Percentiles rank a stretch among this genome's conserved stretches.
Conservation (phyloP, 2,329 filamentous ascomycete species). For the Aspergillus versicolor region DNA sequence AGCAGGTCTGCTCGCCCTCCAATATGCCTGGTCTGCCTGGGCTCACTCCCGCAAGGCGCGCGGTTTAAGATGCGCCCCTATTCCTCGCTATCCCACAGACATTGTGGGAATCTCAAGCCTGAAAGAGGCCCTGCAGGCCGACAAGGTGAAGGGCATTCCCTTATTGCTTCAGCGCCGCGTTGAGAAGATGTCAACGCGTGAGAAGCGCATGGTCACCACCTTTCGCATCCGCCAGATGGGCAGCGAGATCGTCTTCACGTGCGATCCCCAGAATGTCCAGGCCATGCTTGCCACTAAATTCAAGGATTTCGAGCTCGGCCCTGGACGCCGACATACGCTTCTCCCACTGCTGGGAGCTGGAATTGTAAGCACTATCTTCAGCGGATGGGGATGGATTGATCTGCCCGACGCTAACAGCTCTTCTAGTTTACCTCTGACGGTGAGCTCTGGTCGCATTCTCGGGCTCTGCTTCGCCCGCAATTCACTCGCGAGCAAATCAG, state of each 20-base stretch:
- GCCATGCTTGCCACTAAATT: conserved; percentile 83
- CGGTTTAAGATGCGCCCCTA: conserved; percentile 22
- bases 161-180: conserved; percentile 20
- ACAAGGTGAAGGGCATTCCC: conserved; percentile 26
- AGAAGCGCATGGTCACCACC: conserved; percentile 27
- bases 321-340: conserved; percentile 65
- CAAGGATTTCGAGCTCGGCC: conserved; percentile 76
- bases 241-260: conserved; percentile 27
- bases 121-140: conserved; percentile 22
- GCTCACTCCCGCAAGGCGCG: conserved; percentile 28
- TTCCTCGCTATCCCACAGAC: conserved; percentile 29
- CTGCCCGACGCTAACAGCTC: conserved; percentile 6
- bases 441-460: conserved; percentile 71
- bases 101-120: conserved; percentile 26
- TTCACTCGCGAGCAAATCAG: conserved; percentile 83
- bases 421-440: conserved; percentile 66
- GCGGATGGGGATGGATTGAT: too few species aligned
- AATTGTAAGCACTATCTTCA: conserved; percentile 38
- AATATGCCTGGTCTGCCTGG: conserved; percentile 22
- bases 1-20: conserved; percentile 24
- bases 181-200: conserved; percentile 19
- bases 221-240: conserved; percentile 25
- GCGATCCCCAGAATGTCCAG: conserved; percentile 67
- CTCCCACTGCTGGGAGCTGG: conserved; percentile 40
- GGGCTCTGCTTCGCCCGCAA: conserved; percentile 81